Base-by-base conservation (phyloP, 768 basidiomycete genomes). In the Lactifluus rugatus region DNA sequence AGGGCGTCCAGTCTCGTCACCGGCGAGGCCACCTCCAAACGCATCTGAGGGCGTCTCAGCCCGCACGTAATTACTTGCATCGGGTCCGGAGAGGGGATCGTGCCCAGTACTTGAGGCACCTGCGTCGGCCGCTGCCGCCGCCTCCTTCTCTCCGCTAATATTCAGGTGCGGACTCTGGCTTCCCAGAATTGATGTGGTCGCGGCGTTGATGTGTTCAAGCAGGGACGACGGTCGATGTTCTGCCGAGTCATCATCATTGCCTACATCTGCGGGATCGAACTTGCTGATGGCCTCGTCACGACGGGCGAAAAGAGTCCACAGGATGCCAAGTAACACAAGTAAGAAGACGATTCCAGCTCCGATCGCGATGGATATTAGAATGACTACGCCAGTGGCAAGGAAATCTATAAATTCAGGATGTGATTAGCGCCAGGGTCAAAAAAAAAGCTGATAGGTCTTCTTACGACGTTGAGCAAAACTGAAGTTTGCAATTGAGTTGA, bases 361-460 rank as follows among this genome's bases (percentile, higher is more conserved):
- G 63, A 97, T 96, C 25, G 96, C 96, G 62, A 99, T 96, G 2
- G 93, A 94, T 64, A 99, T 93, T 45, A 99, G 79, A 64, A 98
- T 97, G 54, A 99, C 93, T 37, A 98, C 79, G 1, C 95, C 96
- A 23, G 83, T 81, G 0, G 94, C 91, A 55, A 99, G 80, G 77
- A 92, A 89, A 66, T 85, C 92, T 91, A 64, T 9, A 16, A 13
- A 64, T 36, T 31, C 32, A 10, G 52, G 45, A 41, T 32, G 61
- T 61, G 52, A 68, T n/a, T 52, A 46, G 52, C 13, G 39, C 66
- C 23, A 60, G 46, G 14, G 25, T 42, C n/a, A 54, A 50, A 17
- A 28, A 52, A 56, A 19, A 9, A 9, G 41, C 45, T 16, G 36
- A 58, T 48, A 52, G 57, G 39, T 75, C 88, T 73, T 68, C 88